Conservation (phyloP, 768 basidiomycete species). For the Flagelloscypha sp. region DNA sequence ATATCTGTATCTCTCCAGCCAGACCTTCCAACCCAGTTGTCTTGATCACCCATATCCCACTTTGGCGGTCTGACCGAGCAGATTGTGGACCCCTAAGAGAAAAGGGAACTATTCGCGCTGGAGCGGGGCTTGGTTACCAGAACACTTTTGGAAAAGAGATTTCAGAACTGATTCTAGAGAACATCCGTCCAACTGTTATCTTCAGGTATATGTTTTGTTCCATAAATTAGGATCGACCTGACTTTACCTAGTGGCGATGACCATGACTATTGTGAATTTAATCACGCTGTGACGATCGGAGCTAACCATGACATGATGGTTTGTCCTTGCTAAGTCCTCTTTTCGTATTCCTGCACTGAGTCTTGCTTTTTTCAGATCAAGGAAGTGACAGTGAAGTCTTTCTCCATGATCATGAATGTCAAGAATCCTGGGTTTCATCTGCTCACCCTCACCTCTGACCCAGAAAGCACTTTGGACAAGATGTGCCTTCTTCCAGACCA, state of each 20-base stretch:
- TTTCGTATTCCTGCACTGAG: constrained; percentile 6
- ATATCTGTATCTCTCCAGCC: constrained; percentile 13
- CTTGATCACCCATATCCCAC: constrained; percentile 84
- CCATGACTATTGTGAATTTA: constrained; percentile 88
- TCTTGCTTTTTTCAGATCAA: constrained; percentile 27
- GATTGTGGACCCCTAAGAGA: constrained; percentile 77
- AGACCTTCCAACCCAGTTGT: constrained; percentile 42
- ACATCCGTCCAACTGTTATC: constrained; percentile 55
- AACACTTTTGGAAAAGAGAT: constrained; percentile 69
- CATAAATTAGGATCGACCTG: constrained; percentile 3
- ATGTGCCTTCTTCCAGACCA: constrained; percentile 84
- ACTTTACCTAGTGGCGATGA: constrained; percentile 68
- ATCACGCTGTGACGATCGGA: constrained; percentile 30
- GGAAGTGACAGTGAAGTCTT: constrained; percentile 83
- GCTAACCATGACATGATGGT: too few relatives aligned
- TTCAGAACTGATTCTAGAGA: constrained; percentile 57
- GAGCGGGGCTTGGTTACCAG: constrained; percentile 74
- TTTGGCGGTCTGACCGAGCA: constrained; percentile 59
- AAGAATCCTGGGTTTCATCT: constrained; percentile 83
- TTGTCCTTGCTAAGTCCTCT: too few relatives aligned
- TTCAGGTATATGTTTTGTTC: constrained; percentile 49
- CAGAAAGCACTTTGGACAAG: constrained; percentile 32
- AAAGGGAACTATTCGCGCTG: constrained; percentile 61
- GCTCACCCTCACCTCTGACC: constrained; percentile 49
- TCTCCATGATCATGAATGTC: constrained; percentile 88